Evolutionary conservation across 257 asterid genomes (phyloP).

Genomic region (Echites panduratus): DNA sequence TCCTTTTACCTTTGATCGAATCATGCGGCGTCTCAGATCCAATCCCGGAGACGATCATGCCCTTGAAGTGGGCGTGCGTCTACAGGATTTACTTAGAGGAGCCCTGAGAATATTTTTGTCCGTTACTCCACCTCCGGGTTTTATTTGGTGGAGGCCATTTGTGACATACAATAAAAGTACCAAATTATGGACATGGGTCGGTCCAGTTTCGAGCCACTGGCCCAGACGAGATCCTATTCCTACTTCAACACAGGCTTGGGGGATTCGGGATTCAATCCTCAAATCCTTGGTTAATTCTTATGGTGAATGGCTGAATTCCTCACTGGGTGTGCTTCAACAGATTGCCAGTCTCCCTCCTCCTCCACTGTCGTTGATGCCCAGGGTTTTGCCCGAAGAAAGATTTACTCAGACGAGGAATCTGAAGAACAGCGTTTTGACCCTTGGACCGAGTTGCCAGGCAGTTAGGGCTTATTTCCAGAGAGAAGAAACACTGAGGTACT

Average conservation of each 20-base stretch:
- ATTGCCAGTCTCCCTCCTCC: slow-evolving; percentile 19
- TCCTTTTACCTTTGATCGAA: too few species aligned
- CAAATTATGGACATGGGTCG: slow-evolving; percentile 24
- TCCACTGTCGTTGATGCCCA: slow-evolving; percentile 13
- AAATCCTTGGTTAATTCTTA: slow-evolving; percentile 8
- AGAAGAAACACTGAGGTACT: slow-evolving; percentile 30
- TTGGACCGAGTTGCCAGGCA: slow-evolving; percentile 15
- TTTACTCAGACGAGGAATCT: neutral
- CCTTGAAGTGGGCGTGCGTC: slow-evolving; percentile 7
- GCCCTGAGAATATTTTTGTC: slow-evolving; percentile 23
- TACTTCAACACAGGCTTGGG: slow-evolving; percentile 21
- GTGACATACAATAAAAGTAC: slow-evolving; percentile 1
- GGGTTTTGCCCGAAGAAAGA: neutral
- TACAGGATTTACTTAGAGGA: slow-evolving; percentile 21
- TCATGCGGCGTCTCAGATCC: slow-evolving; percentile 15
- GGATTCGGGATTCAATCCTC: slow-evolving; percentile 8
- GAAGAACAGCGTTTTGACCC: slow-evolving; percentile 1
- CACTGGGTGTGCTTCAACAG: neutral
- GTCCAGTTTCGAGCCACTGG: slow-evolving; percentile 23
- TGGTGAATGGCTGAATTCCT: slow-evolving; percentile 14
- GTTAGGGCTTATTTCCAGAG: slow-evolving; percentile 22
- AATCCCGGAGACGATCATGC: slow-evolving; percentile 22
- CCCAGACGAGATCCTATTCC: neutral
- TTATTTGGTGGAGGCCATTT: slow-evolving; percentile 10
- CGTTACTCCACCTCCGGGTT: slow-evolving; percentile 10